Evolutionary conservation across 2,329 filamentous ascomycete species (phyloP), one percentile per base, ranked within the genome.

Genomic region (Cercospora sp.): DNA sequence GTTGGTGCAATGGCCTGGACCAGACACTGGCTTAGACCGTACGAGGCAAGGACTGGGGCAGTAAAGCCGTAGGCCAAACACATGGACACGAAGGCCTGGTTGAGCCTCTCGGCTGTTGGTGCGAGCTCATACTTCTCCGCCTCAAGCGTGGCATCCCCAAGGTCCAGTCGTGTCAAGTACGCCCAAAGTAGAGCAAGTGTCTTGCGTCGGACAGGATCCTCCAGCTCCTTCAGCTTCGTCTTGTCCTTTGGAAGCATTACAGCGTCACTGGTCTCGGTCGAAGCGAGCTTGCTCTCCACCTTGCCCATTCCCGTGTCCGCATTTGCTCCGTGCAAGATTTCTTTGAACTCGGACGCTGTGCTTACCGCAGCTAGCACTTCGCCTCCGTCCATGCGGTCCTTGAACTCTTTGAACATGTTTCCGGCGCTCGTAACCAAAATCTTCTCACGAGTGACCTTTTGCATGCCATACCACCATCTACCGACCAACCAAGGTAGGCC

Each of bases 401-500:
- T 89, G 81, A 96, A 99, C 77, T 97, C 93, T 74, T 90, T 90
- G 86, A 99, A 98, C 67, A 99, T 87, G 73, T 93, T 94, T 80
- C 96, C 96, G 74, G 96, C 94, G 80, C 92, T 97, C 78, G 95
- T 92, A 78, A 97, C 90, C 65, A 97, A 85, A 28, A 98, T 91
- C 74, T 92, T 93, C 80, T 99, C 96, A 82, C 94, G 96, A 42
- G 95, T 98, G 80, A 92, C 88, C 75, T 90, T 88, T 80, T 97
- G 94, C 36, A 93, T 96, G 69, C 96, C 95, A 78, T 99, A 99
- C 95, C 95, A 99, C 95, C 95, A 99, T 68, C 91, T 93, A 59
- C 95, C 95, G 65, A 99, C 94, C 59, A 95, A 84, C 79, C 96
- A 99, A 2, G 95, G 95, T 63, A 99, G 84, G 68, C 97, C 83